phyloP scores from a whole-genome alignment of 2,329 filamentous ascomycete genomes.

The Emergomyces orientalis region DNA sequence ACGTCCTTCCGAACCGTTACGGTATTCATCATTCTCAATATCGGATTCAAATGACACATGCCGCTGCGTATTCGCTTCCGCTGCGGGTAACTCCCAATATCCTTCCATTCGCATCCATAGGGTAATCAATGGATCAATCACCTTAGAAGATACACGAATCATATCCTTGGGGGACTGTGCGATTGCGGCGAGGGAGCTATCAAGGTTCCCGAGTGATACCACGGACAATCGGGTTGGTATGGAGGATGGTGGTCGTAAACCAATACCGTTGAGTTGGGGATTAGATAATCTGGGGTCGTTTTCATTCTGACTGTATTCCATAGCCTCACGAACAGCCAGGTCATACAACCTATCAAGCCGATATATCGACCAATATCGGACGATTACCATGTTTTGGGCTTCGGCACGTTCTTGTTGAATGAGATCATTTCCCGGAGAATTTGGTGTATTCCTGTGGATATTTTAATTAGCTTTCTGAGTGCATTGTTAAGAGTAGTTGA shows the following conservation, averaged over 20 bases:
- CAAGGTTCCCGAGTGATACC: constrained; percentile 28
- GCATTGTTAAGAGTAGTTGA: background rate
- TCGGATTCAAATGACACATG: constrained; percentile 20
- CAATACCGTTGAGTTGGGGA: constrained; percentile 9
- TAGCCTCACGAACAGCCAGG: constrained; percentile 28
- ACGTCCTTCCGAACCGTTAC: constrained; percentile 19
- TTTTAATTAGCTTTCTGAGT: background rate
- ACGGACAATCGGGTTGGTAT: constrained; percentile 22
- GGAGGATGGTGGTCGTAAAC: constrained; percentile 14
- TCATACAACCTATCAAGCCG: constrained; percentile 31
- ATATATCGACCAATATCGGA: constrained; percentile 35
- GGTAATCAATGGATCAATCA: constrained; percentile 27
- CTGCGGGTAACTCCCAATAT: constrained; percentile 14
- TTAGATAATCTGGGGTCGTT: constrained; percentile 15
- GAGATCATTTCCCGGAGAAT: constrained; percentile 21
- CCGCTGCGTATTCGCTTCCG: background rate
- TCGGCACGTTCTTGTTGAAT: constrained; percentile 35
- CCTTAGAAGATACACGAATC: constrained; percentile 29
- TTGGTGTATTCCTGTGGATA: constrained; percentile 15
- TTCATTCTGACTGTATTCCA: constrained; percentile 19
- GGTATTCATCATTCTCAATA: constrained; percentile 18
- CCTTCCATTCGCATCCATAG: constrained; percentile 21
- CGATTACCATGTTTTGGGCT: constrained; percentile 36
- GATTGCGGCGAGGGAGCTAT: constrained; percentile 26
- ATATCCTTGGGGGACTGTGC: constrained; percentile 31